Percentiles rank a stretch among this genome's conserved stretches.
Evolutionary conservation across 495 filamentous ascomycete genomes (phyloP).

Genomic region (Tuber borchii): DNA sequence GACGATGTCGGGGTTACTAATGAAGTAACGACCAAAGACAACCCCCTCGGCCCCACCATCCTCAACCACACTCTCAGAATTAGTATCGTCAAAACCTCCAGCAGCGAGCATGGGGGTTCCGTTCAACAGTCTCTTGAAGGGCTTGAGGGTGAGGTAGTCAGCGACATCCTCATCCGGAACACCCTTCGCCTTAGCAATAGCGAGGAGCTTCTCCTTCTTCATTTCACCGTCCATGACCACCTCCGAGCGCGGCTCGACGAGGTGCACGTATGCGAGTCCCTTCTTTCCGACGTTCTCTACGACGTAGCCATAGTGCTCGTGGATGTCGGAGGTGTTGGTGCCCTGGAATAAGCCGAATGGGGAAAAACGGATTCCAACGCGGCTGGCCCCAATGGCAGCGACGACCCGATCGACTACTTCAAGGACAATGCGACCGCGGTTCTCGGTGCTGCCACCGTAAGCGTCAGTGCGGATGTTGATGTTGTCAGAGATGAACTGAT

Average conservation of each 20-base stretch:
- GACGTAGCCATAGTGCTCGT: constrained; percentile 58
- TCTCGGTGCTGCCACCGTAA: constrained; percentile 68
- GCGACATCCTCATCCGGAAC: constrained; percentile 44
- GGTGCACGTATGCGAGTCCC: constrained; percentile 60
- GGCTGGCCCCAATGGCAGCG: constrained; percentile 58
- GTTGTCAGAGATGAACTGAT: constrained; percentile 64
- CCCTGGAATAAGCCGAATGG: constrained; percentile 62
- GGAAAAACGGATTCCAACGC: constrained; percentile 57
- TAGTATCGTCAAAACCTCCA: constrained; percentile 53
- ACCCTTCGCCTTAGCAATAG: constrained; percentile 43
- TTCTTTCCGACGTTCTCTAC: constrained; percentile 50
- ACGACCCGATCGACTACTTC: constrained; percentile 59
- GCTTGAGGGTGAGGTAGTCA: constrained; percentile 49
- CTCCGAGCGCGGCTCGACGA: constrained; percentile 52
- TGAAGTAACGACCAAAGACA: constrained; percentile 60
- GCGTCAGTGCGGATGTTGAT: constrained; percentile 58
- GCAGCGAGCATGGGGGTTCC: constrained; percentile 56
- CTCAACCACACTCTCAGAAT: constrained; percentile 53
- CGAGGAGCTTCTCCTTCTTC: constrained; percentile 41
- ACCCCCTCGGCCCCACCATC: constrained; percentile 50
- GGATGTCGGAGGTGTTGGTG: constrained; percentile 54
- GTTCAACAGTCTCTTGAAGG: constrained; percentile 49
- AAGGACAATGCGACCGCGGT: constrained; percentile 59
- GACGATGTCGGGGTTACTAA: constrained; percentile 64
- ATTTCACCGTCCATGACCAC: constrained; percentile 40